These are phyloP conservation scores for Rhizopus delemar DNA, from an alignment of 371 early-diverging fungal genomes.

Conservation along the genomic window DNA sequence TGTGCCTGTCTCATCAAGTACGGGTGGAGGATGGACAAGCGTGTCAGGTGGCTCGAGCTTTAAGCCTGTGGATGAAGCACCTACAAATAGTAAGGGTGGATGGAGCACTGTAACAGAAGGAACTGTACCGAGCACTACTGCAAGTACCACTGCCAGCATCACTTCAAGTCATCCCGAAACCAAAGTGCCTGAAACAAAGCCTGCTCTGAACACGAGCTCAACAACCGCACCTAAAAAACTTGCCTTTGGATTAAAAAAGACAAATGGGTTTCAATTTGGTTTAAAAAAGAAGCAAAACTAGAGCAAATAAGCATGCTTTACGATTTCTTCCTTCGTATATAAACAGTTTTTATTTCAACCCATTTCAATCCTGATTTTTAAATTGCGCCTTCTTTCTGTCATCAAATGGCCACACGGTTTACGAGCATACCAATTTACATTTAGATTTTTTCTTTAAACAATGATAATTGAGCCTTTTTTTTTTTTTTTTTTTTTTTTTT, in stretches of 20 bases:
- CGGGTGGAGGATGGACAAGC: background rate
- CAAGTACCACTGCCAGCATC: background rate
- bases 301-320: too few relatives aligned
- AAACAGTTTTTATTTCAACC: too few relatives aligned
- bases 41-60: background rate
- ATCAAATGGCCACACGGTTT: too few relatives aligned
- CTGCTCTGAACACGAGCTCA: background rate
- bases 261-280: constrained; percentile 37
- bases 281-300: constrained; percentile 31
- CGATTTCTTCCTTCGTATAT: too few relatives aligned
- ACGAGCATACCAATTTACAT: too few relatives aligned
- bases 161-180: background rate
- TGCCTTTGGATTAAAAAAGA: constrained; percentile 37
- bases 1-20: background rate
- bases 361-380: too few relatives aligned
- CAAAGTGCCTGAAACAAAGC: background rate
- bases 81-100: background rate
- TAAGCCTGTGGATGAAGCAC: background rate
- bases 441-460: too few relatives aligned
- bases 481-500: too few relatives aligned
- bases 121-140: background rate
- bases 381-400: too few relatives aligned
- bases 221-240: constrained; percentile 19
- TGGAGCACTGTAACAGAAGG: background rate
- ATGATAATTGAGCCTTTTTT: too few relatives aligned